Base-by-base conservation (phyloP, 2,329 filamentous ascomycete genomes). In the Arthrobotrys sphaeroides region DNA sequence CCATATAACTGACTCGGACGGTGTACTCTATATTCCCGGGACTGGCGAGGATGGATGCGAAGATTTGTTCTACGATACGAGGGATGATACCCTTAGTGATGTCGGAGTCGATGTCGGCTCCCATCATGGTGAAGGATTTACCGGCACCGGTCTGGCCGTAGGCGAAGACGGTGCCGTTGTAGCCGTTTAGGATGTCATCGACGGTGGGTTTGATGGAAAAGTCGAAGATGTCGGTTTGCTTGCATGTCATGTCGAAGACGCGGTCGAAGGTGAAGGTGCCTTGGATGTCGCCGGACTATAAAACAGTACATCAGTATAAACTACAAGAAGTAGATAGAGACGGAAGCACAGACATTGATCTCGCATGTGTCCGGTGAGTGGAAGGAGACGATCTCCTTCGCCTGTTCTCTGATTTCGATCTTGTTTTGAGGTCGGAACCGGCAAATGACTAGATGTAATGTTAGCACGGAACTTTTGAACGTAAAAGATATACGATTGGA, bases 71-170 rank as follows among this genome's bases (percentile, higher is more conserved):
- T 93, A 99, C 98, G 0, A 96, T 98, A 59, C 80, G 99, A 84
- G 98, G 99, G 82, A 99, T 99, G 80, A 99, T 97, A 70, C 95
- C 95, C 0, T 95, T 95, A 80, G 96, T 91, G 81, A 96, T 91
- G 0, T 93, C 84, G 0, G 94, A 97, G 78, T 96, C 95, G 2
- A 90, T 93, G 33, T 68, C 68, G 22, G 57, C 61, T 43, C 92
- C 92, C 93, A 96, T 96, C 95, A 99, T 99, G 62, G 95, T 98
- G 83, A 96, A 98, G 20, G 95, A 98, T 86, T 99, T 99, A 83
- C 95, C 95, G 83, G 95, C 99, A 47, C 95, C 95, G 0, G 95
- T 99, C 38, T 95, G 95, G 78, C 95, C 95, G 83, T 99, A 99
- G 55, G 95, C 95, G 82, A 99, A 99, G 4, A 99, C 95, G 0